Percentiles rank a stretch among this genome's conserved stretches.
phyloP scores from a whole-genome alignment of 352 stramenopile genomes.

The Globisporangium paroecandrum region DNA sequence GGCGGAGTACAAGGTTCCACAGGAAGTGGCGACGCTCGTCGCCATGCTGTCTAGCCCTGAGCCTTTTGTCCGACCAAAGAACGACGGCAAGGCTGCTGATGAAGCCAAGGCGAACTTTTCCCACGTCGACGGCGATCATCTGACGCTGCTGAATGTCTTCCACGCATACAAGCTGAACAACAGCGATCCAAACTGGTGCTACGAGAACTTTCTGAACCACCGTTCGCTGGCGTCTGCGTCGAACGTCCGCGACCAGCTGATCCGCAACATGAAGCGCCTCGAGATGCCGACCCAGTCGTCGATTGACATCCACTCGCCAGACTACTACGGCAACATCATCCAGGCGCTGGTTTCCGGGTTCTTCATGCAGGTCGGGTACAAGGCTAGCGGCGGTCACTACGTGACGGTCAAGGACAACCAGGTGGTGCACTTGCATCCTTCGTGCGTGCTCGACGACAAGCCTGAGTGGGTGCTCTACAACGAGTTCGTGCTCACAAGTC shows the following conservation, averaged over 20 bases:
- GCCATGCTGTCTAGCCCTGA: conserved; percentile 94
- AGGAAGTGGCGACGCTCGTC: conserved; percentile 97
- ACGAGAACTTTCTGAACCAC: conserved; percentile 97
- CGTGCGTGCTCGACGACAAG: conserved; percentile 94
- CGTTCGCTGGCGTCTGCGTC: conserved; percentile 92
- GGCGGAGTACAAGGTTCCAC: conserved; percentile 93
- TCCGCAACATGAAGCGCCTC: conserved; percentile 95
- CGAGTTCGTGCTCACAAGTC: conserved; percentile 98
- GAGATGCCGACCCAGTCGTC: conserved; percentile 70
- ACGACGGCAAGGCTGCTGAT: conserved; percentile 95
- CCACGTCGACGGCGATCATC: conserved; percentile 95
- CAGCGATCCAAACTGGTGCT: conserved; percentile 94
- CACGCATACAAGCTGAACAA: conserved; percentile 95
- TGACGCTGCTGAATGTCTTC: conserved; percentile 98
- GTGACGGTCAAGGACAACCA: conserved; percentile 99
- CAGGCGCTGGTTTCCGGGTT: conserved; percentile 94
- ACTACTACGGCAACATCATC: conserved; percentile 93
- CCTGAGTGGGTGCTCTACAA: conserved; percentile 98
- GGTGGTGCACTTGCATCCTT: conserved; percentile 96
- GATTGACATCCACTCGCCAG: conserved; percentile 70
- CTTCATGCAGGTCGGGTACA: conserved; percentile 97
- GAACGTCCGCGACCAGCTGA: conserved; percentile 96
- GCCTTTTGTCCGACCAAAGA: conserved; percentile 95
- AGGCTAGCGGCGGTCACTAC: conserved; percentile 89
- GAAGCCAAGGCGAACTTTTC: conserved; percentile 96